Base-by-base conservation (phyloP, 306 rosid genomes). In the Lotus japonicus region DNA sequence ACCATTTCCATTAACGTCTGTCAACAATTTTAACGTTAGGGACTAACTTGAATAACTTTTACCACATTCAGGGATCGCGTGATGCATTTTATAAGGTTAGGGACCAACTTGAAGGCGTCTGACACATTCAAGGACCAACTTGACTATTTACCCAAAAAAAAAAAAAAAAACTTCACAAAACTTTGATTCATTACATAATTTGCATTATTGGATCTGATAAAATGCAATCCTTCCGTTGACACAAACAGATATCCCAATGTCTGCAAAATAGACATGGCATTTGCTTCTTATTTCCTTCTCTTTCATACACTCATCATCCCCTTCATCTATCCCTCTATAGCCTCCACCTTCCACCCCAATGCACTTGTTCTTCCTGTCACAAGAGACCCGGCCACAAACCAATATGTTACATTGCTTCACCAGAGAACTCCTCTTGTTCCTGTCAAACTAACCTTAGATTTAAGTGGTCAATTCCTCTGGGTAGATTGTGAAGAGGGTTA, bases 391-490 rank as follows among this genome's bases (percentile, higher is more conserved):
- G 9, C 79, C 6, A 45, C 66, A 0, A 58, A 16, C 33, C 90
- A 82, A 56, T 82, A 83, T 58, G 3, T 83, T 3, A 68, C 77
- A n/a, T 12, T 28, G 0, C 15, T 86, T 15, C 54, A 12, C 11
- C 89, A 84, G 21, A 54, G 89, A 2, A 82, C 86, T 9, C 92
- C 89, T 56, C 71, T 75, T 0, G 80, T 78, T 4, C 89, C 92
- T 15, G 2, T 75, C 8, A 84, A 84, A 60, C 84, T 87, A 0
- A 75, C 84, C 3, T 1, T 82, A 0, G 86, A 84, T 33, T 79
- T 87, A 0, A 84, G 85, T 17, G 85, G 85, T 3, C 73, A 42
- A 41, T 77, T 52, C 42, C 81, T 75, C 19, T 80, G 84, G 88
- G 77, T 78, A 1, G 77, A 80, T 17, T 83, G 86, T 28, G 83